Percentiles rank a stretch among this genome's conserved stretches.
These are phyloP conservation scores for Galerina marginata DNA, from an alignment of 768 basidiomycete genomes.

Conservation along the genomic window DNA sequence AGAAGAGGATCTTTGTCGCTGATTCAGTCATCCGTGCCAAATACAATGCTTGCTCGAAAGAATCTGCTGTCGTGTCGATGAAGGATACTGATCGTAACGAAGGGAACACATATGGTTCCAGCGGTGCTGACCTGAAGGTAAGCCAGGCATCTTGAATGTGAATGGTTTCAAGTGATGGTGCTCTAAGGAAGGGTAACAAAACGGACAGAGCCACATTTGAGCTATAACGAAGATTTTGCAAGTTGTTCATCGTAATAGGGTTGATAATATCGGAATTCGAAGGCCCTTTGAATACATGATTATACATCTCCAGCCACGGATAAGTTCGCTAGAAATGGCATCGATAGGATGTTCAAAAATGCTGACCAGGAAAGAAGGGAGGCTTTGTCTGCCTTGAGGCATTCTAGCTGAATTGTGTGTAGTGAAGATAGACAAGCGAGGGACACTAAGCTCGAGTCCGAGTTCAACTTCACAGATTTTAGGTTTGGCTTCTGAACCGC, in stretches of 20 bases:
- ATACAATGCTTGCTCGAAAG: not conserved
- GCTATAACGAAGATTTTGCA: constrained; percentile 22
- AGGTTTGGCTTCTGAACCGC: constrained; percentile 22
- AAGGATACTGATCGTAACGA: not conserved
- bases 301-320: constrained; percentile 19
- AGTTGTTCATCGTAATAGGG: constrained; percentile 13
- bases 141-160: constrained; percentile 2
- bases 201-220: not conserved
- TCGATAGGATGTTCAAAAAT: constrained; percentile 15
- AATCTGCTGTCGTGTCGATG: not conserved
- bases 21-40: not conserved
- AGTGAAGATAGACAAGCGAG: constrained; percentile 21
- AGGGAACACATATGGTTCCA: not conserved
- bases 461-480: constrained; percentile 19
- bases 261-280: not conserved
- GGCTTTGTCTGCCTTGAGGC: not conserved
- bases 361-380: not conserved
- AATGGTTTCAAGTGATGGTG: constrained; percentile 25
- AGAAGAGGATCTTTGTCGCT: not conserved
- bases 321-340: constrained; percentile 22
- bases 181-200: constrained; percentile 14
- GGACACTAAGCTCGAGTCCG: not conserved
- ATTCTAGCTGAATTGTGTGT: constrained; percentile 21
- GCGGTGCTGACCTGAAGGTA: too few relatives aligned
- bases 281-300: not conserved